Percentiles rank a stretch among this genome's conserved stretches.
Evolutionary conservation across 805 yeast genomes (phyloP).

Genomic region (Vanderwaltozyma tropicalis): DNA sequence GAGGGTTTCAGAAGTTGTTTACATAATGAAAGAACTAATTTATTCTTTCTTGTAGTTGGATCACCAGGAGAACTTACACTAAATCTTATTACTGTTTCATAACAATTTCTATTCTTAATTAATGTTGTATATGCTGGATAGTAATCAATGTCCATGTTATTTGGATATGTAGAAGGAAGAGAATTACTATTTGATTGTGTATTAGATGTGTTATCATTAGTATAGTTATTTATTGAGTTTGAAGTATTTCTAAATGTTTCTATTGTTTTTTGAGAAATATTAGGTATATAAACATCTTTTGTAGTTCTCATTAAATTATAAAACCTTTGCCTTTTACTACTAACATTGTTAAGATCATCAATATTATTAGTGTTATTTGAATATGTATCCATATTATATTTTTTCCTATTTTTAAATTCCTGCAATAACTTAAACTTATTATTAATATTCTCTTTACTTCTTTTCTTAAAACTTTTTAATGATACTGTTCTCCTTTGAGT

Average conservation of each 20-base stretch:
- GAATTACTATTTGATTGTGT: too few relatives aligned
- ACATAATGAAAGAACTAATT: constrained; percentile 56
- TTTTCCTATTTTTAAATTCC: too few relatives aligned
- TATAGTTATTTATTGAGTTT: constrained; percentile 1
- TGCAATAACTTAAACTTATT: not conserved
- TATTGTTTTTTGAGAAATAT: constrained; percentile 38
- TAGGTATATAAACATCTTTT: constrained; percentile 48
- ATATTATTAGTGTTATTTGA: not conserved
- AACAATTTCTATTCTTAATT: constrained; percentile 13
- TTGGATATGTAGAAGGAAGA: too few relatives aligned
- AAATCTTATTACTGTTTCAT: constrained; percentile 59
- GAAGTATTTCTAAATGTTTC: constrained; percentile 30
- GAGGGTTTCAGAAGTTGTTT: constrained; percentile 36
- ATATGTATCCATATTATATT: too few relatives aligned
- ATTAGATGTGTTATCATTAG: not conserved
- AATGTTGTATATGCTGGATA: constrained; percentile 47
- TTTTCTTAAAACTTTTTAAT: not conserved
- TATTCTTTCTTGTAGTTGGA: constrained; percentile 55
- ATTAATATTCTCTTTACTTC: not conserved
- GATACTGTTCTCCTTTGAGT: not conserved
- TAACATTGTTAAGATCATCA: not conserved
- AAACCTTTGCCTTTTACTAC: constrained; percentile 35
- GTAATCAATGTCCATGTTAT: constrained; percentile 45
- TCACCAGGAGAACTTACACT: constrained; percentile 58
- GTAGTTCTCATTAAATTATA: constrained; percentile 44